Evolutionary conservation across 2,329 filamentous ascomycete genomes (phyloP).

Genomic region (Beauveria varroae): DNA sequence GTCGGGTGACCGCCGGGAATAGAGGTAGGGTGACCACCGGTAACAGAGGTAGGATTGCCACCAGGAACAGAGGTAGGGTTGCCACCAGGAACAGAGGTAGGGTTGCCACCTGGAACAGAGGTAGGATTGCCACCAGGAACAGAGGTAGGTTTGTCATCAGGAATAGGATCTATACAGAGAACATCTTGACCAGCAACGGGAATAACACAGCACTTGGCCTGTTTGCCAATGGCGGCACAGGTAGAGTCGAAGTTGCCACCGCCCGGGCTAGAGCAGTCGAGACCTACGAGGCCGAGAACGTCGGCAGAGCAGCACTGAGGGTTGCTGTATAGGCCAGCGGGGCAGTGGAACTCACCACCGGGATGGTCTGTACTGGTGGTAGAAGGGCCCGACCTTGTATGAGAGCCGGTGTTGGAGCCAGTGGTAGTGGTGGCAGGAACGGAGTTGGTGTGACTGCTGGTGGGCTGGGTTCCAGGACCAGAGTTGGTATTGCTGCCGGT

Average conservation of each 20-base stretch:
- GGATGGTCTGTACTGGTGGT: not conserved
- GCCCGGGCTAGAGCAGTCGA: conserved; percentile 30
- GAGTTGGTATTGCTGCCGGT: not conserved
- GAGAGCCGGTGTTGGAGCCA: not conserved
- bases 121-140: not conserved
- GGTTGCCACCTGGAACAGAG: not conserved
- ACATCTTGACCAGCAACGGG: conserved; percentile 27
- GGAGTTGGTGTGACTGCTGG: not conserved
- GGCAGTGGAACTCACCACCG: conserved; percentile 13
- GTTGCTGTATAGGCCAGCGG: conserved; percentile 18
- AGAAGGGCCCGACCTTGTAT: not conserved
- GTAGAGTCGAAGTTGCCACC: conserved; percentile 15
- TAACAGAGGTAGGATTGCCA: not conserved
- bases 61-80: not conserved
- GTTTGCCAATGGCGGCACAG: conserved; percentile 38
- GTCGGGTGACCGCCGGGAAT: not conserved
- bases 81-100: not conserved
- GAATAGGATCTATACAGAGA: not conserved
- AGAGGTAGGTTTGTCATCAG: too few relatives aligned
- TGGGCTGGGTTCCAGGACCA: not conserved
- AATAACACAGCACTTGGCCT: conserved; percentile 45
- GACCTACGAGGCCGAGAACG: conserved; percentile 37
- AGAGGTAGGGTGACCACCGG: not conserved
- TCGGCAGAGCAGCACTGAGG: conserved; percentile 42
- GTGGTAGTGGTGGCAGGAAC: not conserved